A percentile compares a stretch with the other conserved stretches of the same genome.
phyloP scores from a whole-genome alignment of 2,329 filamentous ascomycete species.

The Venturia asperata region DNA sequence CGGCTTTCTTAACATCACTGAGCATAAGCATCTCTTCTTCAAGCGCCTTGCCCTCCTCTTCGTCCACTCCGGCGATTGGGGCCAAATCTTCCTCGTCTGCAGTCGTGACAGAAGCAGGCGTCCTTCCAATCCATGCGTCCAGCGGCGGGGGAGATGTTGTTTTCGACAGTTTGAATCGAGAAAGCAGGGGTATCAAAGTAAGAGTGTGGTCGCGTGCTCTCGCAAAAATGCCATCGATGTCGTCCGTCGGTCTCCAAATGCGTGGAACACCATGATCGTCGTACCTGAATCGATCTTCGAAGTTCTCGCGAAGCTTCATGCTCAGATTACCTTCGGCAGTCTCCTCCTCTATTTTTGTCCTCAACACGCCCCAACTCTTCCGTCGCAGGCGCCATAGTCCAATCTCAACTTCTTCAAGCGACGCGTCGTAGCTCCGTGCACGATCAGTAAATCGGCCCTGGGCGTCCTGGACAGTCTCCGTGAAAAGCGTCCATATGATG shows the following conservation, averaged over 20 bases:
- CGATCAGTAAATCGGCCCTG: constrained; percentile 79
- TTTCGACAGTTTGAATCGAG: constrained; percentile 69
- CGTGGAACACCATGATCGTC: constrained; percentile 89
- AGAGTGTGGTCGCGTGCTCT: constrained; percentile 87
- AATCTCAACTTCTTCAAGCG: constrained; percentile 80
- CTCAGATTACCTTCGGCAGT: constrained; percentile 96
- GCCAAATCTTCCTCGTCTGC: constrained; percentile 85
- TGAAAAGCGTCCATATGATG: constrained; percentile 83
- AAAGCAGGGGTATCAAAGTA: constrained; percentile 79
- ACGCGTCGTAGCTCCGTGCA: constrained; percentile 90
- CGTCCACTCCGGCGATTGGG: constrained; percentile 88
- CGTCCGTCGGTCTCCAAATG: constrained; percentile 93
- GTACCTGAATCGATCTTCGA: constrained; percentile 98
- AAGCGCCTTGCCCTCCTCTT: constrained; percentile 86
- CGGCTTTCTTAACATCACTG: constrained; percentile 80
- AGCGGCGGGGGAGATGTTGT: constrained; percentile 76
- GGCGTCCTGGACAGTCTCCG: constrained; percentile 73
- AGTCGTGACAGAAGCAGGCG: constrained; percentile 64
- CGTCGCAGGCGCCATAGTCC: constrained; percentile 87
- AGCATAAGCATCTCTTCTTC: constrained; percentile 97
- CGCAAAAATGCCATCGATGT: constrained; percentile 94
- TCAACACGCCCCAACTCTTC: constrained; percentile 89
- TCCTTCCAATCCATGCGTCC: constrained; percentile 70
- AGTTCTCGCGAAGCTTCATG: constrained; percentile 93
- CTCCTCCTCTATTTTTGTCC: constrained; percentile 90